Evolutionary conservation across 345 rosid genomes (phyloP).

Genomic region (Lepidium aucheri): DNA sequence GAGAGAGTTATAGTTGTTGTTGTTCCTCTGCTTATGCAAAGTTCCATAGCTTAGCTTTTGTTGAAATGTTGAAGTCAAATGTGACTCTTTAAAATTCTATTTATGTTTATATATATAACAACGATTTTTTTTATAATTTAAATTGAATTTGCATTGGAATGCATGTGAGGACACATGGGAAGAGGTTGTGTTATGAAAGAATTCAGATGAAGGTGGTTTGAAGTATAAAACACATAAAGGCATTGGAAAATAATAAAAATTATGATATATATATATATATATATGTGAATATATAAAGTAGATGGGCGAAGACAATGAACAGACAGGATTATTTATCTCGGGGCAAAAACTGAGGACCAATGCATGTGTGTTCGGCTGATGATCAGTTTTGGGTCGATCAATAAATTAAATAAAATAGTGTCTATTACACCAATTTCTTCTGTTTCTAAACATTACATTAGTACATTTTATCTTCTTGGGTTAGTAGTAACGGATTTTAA

Average conservation of each 20-base stretch:
- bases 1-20: slow-evolving; percentile 18
- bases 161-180: slow-evolving; percentile 33
- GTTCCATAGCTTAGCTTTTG: slow-evolving; percentile 7
- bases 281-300: no score
- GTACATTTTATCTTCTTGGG: no score
- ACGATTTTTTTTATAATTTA: neutral
- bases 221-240: slow-evolving; percentile 29
- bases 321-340: neutral
- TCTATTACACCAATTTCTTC: no score
- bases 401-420: no score
- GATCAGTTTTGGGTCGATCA: neutral
- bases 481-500: no score
- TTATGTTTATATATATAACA: neutral
- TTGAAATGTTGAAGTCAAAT: slow-evolving; percentile 1
- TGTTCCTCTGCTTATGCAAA: slow-evolving; percentile 12
- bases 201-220: slow-evolving; percentile 8
- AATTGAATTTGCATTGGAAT: slow-evolving; percentile 17
- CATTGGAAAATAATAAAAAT: neutral
- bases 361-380: neutral
- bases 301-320: slow-evolving; percentile 20
- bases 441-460: no score
- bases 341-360: slow-evolving; percentile 4
- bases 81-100: neutral
- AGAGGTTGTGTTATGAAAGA: slow-evolving; percentile 21
- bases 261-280: neutral